Evolutionary conservation across 768 basidiomycete species (phyloP).

Genomic region (Hypholoma fasciculare): DNA sequence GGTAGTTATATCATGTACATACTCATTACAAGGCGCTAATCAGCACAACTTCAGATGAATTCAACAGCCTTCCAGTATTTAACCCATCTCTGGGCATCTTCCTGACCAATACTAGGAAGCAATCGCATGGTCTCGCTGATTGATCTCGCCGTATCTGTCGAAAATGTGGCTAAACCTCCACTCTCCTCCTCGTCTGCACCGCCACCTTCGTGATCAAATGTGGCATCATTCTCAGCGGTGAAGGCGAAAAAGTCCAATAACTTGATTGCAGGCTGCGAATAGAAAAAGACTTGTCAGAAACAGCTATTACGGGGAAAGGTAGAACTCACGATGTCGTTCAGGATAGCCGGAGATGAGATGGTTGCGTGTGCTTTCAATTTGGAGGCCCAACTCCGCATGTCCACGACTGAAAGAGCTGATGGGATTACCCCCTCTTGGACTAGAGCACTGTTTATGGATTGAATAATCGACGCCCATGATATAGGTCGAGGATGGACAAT

Average conservation of each 20-base stretch:
- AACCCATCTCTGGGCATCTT: slow-evolving; percentile 32
- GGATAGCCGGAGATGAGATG: slow-evolving; percentile 3
- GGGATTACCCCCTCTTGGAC: slow-evolving; percentile 11
- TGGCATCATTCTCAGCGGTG: slow-evolving; percentile 15
- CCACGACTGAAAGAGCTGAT: slow-evolving; percentile 12
- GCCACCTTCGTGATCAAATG: slow-evolving; percentile 13
- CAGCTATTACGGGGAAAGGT: not conserved
- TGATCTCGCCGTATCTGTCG: slow-evolving; percentile 24
- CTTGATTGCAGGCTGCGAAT: slow-evolving; percentile 31
- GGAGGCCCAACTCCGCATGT: slow-evolving; percentile 18
- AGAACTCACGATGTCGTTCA: slow-evolving; percentile 18
- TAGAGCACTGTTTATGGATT: slow-evolving; percentile 17
- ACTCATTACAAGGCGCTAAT: not conserved
- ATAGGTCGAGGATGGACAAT: slow-evolving; percentile 9
- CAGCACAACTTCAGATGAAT: slow-evolving; percentile 13
- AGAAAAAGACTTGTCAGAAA: not conserved
- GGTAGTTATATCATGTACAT: not conserved
- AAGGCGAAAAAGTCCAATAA: slow-evolving; percentile 31
- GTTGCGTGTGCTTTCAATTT: slow-evolving; percentile 8
- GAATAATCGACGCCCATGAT: not conserved
- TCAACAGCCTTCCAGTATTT: slow-evolving; percentile 34
- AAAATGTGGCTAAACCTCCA: slow-evolving; percentile 25
- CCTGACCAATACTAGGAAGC: slow-evolving; percentile 21
- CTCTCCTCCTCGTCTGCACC: slow-evolving; percentile 5
- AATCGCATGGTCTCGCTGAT: slow-evolving; percentile 33